Conservation (phyloP, 179 eudicot genomes). For the Silene vulgaris region DNA sequence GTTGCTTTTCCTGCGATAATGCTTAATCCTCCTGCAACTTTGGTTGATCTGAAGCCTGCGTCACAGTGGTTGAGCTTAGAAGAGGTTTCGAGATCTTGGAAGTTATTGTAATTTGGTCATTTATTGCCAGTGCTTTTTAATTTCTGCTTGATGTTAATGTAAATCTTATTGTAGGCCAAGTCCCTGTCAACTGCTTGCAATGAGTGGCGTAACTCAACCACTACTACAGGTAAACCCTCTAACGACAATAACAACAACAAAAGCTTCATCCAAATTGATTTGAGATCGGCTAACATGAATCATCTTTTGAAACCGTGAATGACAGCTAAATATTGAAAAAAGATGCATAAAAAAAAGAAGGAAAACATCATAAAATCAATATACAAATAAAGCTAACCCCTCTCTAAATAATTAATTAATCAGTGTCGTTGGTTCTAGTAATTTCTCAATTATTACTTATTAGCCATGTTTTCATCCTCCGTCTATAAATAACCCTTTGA, state of each 20-base stretch:
- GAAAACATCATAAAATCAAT: no score
- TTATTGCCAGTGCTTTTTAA: not conserved
- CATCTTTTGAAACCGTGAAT: no score
- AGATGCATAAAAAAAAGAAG: no score
- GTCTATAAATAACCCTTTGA: slow-evolving; percentile 11
- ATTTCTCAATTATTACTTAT: not conserved
- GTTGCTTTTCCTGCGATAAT: slow-evolving; percentile 86
- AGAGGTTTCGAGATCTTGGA: slow-evolving; percentile 44
- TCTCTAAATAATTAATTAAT: not conserved
- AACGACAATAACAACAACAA: no score
- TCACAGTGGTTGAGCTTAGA: slow-evolving; percentile 57
- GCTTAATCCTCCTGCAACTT: slow-evolving; percentile 76
- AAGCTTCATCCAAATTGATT: no score
- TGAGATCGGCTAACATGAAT: no score
- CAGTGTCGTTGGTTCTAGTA: not conserved
- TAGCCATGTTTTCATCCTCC: not conserved
- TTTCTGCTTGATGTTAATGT: slow-evolving; percentile 13
- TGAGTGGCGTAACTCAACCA: slow-evolving; percentile 71
- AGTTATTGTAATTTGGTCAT: not conserved
- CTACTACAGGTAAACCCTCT: slow-evolving; percentile 51
- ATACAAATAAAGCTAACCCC: no score
- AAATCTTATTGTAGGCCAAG: slow-evolving; percentile 45
- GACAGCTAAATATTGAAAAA: no score
- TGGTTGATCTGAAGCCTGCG: slow-evolving; percentile 68
- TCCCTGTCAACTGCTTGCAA: slow-evolving; percentile 64